Base-by-base conservation (phyloP, 2,329 filamentous ascomycete genomes). In the Fusarium miscanthi region DNA sequence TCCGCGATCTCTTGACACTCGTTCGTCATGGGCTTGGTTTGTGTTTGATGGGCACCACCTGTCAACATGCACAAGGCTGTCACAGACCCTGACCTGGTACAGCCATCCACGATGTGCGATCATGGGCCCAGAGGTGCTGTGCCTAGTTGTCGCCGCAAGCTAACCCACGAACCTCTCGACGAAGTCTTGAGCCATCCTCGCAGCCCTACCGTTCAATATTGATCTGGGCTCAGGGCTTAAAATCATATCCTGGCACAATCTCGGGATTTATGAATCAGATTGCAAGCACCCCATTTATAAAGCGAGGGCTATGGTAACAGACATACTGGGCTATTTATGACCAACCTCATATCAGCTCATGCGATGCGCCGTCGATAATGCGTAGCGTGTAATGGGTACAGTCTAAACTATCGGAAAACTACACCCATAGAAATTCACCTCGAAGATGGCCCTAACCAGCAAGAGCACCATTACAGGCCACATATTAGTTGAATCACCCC, bases 21-120 rank as follows among this genome's bases (percentile, higher is more conserved):
- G 49, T 60, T 62, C 63, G 53, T 42, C 58, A 54, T 61, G 60
- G 69, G 42, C 25, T 48, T 63, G 53, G 54, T 48, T 63, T 57
- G 54, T 63, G 49, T 53, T 48, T 49, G 54, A 62, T 58, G 46
- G 33, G 37, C 46, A 66, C 61, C 63, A 63, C 66, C 71, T 69
- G 71, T 77, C 70, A 71, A 71, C 49, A 61, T 67, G 73, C 69
- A 76, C 74, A 66, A 76, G 70, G 74, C 75, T 76, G 74, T 70
- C 65, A 71, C 56, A 66, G 59, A 77, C 72, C 76, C 77, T 78
- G 67, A 70, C 63, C 53, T 70, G 74, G 75, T 67, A 78, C 70
- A 77, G 72, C 59, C 69, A 72, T 66, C 69, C 73, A 75, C 74
- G 74, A 74, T 72, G 64, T 65, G 53, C 59, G 56, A 69, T 67